Conservation (phyloP, 192 early-diverging fungal genomes). For the Phlyctochytrium arcticum region DNA sequence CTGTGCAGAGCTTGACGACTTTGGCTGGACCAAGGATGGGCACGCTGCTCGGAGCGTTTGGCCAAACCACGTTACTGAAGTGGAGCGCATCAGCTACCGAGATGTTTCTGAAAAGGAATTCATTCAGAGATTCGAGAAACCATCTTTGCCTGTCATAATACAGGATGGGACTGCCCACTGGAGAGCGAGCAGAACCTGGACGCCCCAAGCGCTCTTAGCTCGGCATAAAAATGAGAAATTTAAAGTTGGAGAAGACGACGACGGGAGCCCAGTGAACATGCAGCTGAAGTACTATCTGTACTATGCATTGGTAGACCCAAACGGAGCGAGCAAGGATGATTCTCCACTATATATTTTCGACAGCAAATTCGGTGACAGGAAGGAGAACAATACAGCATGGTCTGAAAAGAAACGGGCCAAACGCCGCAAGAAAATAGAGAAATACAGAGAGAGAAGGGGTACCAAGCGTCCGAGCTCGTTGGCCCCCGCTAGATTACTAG, state of each 20-base stretch:
- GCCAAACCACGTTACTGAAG: constrained; percentile 43
- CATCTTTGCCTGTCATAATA: constrained; percentile 58
- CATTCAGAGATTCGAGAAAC: constrained; percentile 49
- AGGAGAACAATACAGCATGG: constrained; percentile 23
- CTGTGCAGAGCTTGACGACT: constrained; percentile 64
- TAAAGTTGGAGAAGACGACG: constrained; percentile 78
- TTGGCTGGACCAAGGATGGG: constrained; percentile 52
- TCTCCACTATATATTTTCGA: constrained; percentile 74
- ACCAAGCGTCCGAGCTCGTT: no score
- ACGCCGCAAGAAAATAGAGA: constrained; percentile 6
- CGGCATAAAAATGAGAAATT: constrained; percentile 58
- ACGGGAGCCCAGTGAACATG: constrained; percentile 64
- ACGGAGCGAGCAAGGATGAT: constrained; percentile 1
- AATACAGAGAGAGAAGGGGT: constrained; percentile 10
- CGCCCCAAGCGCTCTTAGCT: constrained; percentile 34
- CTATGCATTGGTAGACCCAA: constrained; percentile 19
- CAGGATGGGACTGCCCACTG: constrained; percentile 51
- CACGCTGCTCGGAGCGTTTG: constrained; percentile 50
- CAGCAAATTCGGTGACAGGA: constrained; percentile 53
- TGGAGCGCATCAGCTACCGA: constrained; percentile 51
- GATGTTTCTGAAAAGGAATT: constrained; percentile 55
- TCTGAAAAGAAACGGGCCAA: no score
- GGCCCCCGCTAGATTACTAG: constrained; percentile 37
- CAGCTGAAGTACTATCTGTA: constrained; percentile 47
- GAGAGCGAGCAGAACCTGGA: constrained; percentile 56